Percentiles rank a stretch among this genome's conserved stretches.
phyloP scores from a whole-genome alignment of 2,329 filamentous ascomycete genomes.

The Dendrostoma leiphaemia region DNA sequence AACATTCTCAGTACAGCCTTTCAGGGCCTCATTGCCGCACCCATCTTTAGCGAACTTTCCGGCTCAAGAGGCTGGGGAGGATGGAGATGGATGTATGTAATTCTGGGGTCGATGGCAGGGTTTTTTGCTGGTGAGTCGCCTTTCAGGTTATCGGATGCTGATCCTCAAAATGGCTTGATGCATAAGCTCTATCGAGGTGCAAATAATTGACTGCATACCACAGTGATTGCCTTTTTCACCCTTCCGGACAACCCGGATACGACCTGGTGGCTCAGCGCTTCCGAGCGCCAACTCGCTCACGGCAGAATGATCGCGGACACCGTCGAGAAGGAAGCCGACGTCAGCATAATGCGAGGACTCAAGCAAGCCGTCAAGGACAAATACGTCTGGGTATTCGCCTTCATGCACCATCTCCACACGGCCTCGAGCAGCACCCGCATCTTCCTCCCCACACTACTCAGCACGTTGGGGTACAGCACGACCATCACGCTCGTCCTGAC shows the following conservation, averaged over 20 bases:
- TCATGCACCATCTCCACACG: slow-evolving; percentile 12
- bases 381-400: slow-evolving; percentile 4
- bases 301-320: slow-evolving; percentile 3
- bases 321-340: background rate
- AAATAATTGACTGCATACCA: no score
- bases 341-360: background rate
- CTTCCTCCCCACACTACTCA: slow-evolving; percentile 35
- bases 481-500: slow-evolving; percentile 48
- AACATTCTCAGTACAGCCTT: slow-evolving; percentile 67
- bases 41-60: slow-evolving; percentile 59
- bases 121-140: background rate
- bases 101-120: background rate
- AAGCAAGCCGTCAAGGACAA: background rate
- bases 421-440: slow-evolving; percentile 27
- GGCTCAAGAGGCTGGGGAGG: slow-evolving; percentile 31
- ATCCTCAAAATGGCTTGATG: no score
- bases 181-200: no score
- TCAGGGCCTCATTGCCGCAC: slow-evolving; percentile 60
- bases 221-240: slow-evolving; percentile 24
- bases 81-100: slow-evolving; percentile 34
- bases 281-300: slow-evolving; percentile 39
- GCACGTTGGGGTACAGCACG: slow-evolving; percentile 39
- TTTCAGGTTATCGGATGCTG: no score
- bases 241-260: slow-evolving; percentile 35
- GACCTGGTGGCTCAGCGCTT: slow-evolving; percentile 38